Percentiles rank a stretch among this genome's conserved stretches.
phyloP scores from a whole-genome alignment of 306 rosid species.

The Myrica gale region DNA sequence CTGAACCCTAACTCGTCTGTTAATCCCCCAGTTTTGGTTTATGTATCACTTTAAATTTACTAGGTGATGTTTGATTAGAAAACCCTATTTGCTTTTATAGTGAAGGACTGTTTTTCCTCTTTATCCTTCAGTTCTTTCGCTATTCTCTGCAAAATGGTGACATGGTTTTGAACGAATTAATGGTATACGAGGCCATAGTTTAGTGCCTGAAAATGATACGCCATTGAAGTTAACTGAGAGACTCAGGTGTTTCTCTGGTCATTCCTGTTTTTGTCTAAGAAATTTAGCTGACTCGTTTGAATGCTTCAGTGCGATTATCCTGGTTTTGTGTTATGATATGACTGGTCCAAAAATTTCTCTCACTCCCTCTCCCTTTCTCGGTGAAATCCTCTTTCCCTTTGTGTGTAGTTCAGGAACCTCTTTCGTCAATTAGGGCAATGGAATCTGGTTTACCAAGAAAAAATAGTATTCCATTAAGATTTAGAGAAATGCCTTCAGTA shows the following conservation, averaged over 20 bases:
- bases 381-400: slow-evolving; percentile 26
- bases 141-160: not conserved
- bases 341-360: slow-evolving; percentile 31
- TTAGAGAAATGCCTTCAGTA: slow-evolving; percentile 34
- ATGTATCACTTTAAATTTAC: not conserved
- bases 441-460: not conserved
- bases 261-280: slow-evolving; percentile 39
- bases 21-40: not conserved
- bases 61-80: slow-evolving; percentile 4
- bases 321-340: slow-evolving; percentile 24
- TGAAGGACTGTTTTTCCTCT: slow-evolving; percentile 6
- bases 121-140: not conserved
- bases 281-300: slow-evolving; percentile 31
- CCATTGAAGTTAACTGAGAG: slow-evolving; percentile 38
- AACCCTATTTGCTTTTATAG: not conserved
- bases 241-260: slow-evolving; percentile 29
- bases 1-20: not conserved
- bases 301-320: not conserved
- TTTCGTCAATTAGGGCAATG: slow-evolving; percentile 11
- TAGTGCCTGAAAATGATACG: slow-evolving; percentile 34
- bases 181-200: not conserved
- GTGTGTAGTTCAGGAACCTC: slow-evolving; percentile 34
- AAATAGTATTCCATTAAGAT: not conserved
- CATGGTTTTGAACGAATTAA: not conserved
- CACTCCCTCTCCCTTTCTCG: slow-evolving; percentile 27